Base-by-base conservation (phyloP, 2,329 filamentous ascomycete species). In the Mariannaea sp. region DNA sequence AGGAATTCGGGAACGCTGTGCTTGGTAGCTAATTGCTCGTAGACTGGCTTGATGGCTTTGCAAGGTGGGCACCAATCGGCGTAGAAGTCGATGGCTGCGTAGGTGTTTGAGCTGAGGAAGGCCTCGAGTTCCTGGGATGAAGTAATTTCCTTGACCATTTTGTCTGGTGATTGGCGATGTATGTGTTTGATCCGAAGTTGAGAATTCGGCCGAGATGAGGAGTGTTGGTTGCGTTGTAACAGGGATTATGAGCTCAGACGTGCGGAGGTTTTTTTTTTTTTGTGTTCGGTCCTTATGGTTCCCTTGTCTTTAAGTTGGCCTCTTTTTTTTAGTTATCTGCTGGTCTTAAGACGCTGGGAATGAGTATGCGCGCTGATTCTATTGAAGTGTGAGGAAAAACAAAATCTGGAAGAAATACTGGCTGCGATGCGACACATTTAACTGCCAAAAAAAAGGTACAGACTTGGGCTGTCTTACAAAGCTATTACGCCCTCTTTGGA, bases 1-100 rank as follows among this genome's bases (percentile, higher is more conserved):
- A 88, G 72, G 56, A 82, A 70, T 75, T 82, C 84, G 41, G 63
- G 59, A 24, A 65, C 50, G 53, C 55, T 56, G 64, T 70, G 63
- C 55, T 65, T 61, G 16, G 55, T 47, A 45, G 70, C 65, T 12
- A 71, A 65, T 7, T 32, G 57, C 47, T 71, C 67, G 59, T 73
- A 80, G 41, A 78, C 51, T 27, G 78, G 77, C 3, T 73, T 73
- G 56, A 81, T 80, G 49, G 69, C 67, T 45, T 75, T 76, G 72
- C 79, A 81, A 2, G 78, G 78, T 1, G 72, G 72, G 56, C 78
- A 81, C 79, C 79, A 81, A 63, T 75, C 73, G 8, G 78, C 78
- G 63, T 72, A 78, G 67, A 80, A 80, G 70, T 80, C 77, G 52
- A 80, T 68, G 38, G 71, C 69, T 49, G 77, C 74, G 65, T 76